phyloP scores from a whole-genome alignment of 495 filamentous ascomycete species.

The Aspergillus sclerotioniger region DNA sequence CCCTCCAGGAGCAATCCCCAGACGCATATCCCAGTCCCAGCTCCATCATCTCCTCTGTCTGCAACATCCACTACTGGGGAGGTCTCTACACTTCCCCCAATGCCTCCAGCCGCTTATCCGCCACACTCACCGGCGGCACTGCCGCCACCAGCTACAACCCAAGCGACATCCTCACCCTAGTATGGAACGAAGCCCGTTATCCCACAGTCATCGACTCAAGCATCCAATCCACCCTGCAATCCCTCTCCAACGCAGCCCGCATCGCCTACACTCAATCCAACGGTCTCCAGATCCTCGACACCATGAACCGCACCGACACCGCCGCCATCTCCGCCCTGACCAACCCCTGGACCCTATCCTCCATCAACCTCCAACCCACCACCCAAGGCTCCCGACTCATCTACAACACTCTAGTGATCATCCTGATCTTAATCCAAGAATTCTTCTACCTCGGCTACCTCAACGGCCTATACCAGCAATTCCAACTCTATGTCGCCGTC shows the following conservation, averaged over 20 bases:
- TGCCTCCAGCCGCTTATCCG: constrained; percentile 35
- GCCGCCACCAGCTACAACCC: constrained; percentile 37
- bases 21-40: constrained; percentile 23
- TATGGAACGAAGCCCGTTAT: constrained; percentile 55
- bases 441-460: constrained; percentile 52
- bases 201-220: constrained; percentile 38
- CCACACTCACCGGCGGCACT: constrained; percentile 31
- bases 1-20: constrained; percentile 32
- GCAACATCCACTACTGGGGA: constrained; percentile 48
- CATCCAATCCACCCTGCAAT: constrained; percentile 27
- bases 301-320: constrained; percentile 27
- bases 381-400: constrained; percentile 48
- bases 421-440: constrained; percentile 49
- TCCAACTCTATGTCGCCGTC: constrained; percentile 41
- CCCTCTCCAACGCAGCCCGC: constrained; percentile 34
- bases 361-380: constrained; percentile 45
- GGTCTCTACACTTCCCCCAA: constrained; percentile 37
- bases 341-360: constrained; percentile 40
- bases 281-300: constrained; percentile 27
- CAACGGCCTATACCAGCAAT: constrained; percentile 41
- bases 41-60: constrained; percentile 34
- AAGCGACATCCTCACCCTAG: constrained; percentile 36
- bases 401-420: constrained; percentile 52
- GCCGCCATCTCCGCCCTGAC: constrained; percentile 35
- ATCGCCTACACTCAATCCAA: constrained; percentile 32